Conservation (phyloP, 2,329 filamentous ascomycete species). For the Alternaria sp. region DNA sequence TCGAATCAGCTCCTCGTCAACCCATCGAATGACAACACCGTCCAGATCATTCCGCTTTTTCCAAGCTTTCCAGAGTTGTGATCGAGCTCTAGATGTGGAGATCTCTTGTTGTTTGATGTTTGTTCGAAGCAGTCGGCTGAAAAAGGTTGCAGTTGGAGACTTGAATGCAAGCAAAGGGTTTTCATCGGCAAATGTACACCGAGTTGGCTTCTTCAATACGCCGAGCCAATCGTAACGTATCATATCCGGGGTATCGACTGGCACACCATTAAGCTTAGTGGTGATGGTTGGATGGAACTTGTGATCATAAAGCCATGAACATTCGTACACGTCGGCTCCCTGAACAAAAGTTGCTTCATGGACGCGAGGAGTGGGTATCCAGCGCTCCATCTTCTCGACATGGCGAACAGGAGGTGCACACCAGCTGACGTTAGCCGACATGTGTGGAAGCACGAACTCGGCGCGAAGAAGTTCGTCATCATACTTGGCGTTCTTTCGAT, state of each 20-base stretch:
- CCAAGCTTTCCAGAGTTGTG: conserved; percentile 53
- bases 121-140: conserved; percentile 47
- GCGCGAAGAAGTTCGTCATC: conserved; percentile 65
- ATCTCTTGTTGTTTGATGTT: conserved; percentile 52
- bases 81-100: conserved; percentile 49
- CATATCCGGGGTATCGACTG: conserved; percentile 63
- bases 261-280: conserved; percentile 58
- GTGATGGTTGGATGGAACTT: conserved; percentile 52
- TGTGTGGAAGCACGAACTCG: conserved; percentile 63
- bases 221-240: conserved; percentile 58
- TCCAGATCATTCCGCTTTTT: conserved; percentile 51
- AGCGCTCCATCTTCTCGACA: conserved; percentile 61
- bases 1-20: conserved; percentile 51
- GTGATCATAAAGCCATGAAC: conserved; percentile 54
- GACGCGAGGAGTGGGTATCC: conserved; percentile 64
- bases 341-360: conserved; percentile 64
- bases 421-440: conserved; percentile 64
- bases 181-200: conserved; percentile 55
- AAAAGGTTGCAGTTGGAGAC: conserved; percentile 43
- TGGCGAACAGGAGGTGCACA: conserved; percentile 60
- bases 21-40: conserved; percentile 51
- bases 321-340: conserved; percentile 61
- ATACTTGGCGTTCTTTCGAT: conserved; percentile 62
- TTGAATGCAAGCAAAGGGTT: conserved; percentile 62
- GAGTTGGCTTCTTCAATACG: conserved; percentile 50